Evolutionary conservation across 23 red algal species (phyloP).

Genomic region (Gracilariopsis chorda): DNA sequence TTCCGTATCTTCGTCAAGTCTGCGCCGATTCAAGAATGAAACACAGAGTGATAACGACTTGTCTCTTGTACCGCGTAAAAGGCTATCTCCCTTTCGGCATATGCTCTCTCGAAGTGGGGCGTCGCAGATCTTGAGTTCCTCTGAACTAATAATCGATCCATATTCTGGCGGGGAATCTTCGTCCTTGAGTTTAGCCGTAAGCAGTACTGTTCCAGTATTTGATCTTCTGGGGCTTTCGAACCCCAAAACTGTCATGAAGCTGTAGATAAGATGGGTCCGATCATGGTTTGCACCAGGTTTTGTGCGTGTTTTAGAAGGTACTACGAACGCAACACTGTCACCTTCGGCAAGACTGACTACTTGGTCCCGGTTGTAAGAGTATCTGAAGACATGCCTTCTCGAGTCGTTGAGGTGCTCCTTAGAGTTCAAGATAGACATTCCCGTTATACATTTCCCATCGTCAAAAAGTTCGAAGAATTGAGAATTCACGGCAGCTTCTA

Average conservation of each 20-base stretch:
- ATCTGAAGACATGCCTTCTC: neutral
- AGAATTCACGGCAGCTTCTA: constrained; percentile 16
- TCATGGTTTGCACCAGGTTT: neutral
- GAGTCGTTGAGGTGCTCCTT: neutral
- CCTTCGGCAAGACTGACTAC: constrained; percentile 3
- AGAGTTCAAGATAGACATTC: neutral
- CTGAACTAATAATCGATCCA: constrained; percentile 32
- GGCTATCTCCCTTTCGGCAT: constrained; percentile 18
- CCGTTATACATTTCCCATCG: constrained; percentile 57
- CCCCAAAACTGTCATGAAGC: neutral
- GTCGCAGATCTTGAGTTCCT: constrained; percentile 60
- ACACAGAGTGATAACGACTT: neutral
- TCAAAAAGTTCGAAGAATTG: constrained; percentile 24
- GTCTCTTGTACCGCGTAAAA: neutral
- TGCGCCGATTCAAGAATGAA: constrained; percentile 27
- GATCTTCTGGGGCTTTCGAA: neutral
- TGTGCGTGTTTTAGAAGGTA: neutral
- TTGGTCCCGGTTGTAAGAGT: constrained; percentile 31
- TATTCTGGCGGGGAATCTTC: neutral
- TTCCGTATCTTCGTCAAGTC: constrained; percentile 21
- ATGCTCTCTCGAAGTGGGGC: constrained; percentile 42
- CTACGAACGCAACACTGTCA: constrained; percentile 53
- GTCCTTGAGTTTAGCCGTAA: neutral
- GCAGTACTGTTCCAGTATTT: neutral
- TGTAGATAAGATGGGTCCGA: neutral